phyloP scores from a whole-genome alignment of 1,284 basidiomycete genomes.

The Puccinia polysora region DNA sequence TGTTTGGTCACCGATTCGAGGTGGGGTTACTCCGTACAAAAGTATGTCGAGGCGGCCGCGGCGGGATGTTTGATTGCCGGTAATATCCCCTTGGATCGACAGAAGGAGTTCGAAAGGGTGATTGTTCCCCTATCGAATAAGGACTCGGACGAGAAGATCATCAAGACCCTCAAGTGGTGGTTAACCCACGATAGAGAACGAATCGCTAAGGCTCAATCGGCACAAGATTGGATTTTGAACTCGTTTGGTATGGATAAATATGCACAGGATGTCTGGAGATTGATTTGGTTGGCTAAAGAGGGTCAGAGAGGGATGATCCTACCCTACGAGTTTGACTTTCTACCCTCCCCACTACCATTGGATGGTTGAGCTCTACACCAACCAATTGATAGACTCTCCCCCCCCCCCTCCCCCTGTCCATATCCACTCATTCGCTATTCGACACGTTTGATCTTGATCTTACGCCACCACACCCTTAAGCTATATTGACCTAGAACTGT shows the following conservation, averaged over 20 bases:
- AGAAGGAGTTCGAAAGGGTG: conserved; percentile 8
- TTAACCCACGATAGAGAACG: conserved; percentile 35
- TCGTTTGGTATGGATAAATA: conserved; percentile 36
- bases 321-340: conserved; percentile 42
- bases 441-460: no score
- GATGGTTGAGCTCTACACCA: no score
- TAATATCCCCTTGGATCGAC: conserved; percentile 40
- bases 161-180: conserved; percentile 38
- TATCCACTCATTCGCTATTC: no score
- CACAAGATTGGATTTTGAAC: conserved; percentile 43
- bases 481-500: no score
- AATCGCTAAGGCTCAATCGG: conserved; percentile 27
- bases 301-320: conserved; percentile 34
- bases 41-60: conserved; percentile 42
- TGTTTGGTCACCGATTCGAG: conserved; percentile 38
- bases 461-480: no score
- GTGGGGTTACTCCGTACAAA: conserved; percentile 43
- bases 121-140: conserved; percentile 42
- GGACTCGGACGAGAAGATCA: conserved; percentile 30
- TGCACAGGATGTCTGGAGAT: conserved; percentile 31
- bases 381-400: no score
- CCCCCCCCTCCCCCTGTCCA: no score
- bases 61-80: conserved; percentile 41
- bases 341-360: conserved; percentile 16
- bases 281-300: conserved; percentile 34